Evolutionary conservation across 2,329 filamentous ascomycete genomes (phyloP).

Genomic region (Neurospora sp.): DNA sequence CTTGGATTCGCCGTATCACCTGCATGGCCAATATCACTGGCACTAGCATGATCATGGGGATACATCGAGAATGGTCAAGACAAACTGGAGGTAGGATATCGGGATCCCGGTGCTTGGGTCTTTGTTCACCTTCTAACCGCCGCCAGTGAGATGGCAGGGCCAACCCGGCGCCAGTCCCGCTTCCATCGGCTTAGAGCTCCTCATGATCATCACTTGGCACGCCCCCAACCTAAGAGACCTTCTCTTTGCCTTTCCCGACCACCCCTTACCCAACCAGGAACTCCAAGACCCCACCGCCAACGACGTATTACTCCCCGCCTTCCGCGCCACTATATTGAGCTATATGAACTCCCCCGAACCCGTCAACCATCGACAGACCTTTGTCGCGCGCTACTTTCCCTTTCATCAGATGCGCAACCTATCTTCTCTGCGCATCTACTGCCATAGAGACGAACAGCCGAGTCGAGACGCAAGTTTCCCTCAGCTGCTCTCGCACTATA

Average conservation of each 20-base stretch:
- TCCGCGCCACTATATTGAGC: slow-evolving; percentile 7
- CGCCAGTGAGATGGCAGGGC: slow-evolving; percentile 9
- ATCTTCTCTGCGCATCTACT: slow-evolving; percentile 18
- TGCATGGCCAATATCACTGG: slow-evolving; percentile 17
- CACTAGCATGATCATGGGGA: slow-evolving; percentile 6
- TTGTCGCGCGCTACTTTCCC: slow-evolving; percentile 8
- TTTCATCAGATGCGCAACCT: slow-evolving; percentile 10
- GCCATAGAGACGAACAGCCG: slow-evolving; percentile 14
- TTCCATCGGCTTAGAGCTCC: slow-evolving; percentile 13
- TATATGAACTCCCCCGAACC: slow-evolving; percentile 3
- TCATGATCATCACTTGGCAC: slow-evolving; percentile 12
- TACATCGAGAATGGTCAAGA: slow-evolving; percentile 12
- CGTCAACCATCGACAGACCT: not conserved
- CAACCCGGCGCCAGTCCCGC: slow-evolving; percentile 1
- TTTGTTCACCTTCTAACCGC: slow-evolving; percentile 8
- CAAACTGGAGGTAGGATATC: slow-evolving; percentile 13
- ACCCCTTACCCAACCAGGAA: slow-evolving; percentile 3
- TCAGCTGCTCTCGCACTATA: slow-evolving; percentile 14
- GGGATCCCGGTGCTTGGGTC: not conserved
- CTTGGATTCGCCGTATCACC: slow-evolving; percentile 17
- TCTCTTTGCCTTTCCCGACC: slow-evolving; percentile 18
- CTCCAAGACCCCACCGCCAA: not conserved
- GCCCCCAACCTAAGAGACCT: slow-evolving; percentile 16
- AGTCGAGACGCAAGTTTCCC: slow-evolving; percentile 14
- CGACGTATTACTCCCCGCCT: slow-evolving; percentile 1